A percentile compares a stretch with the other conserved stretches of the same genome.
phyloP scores from a whole-genome alignment of 2,329 filamentous ascomycete species.

The Fusarium sp. region DNA sequence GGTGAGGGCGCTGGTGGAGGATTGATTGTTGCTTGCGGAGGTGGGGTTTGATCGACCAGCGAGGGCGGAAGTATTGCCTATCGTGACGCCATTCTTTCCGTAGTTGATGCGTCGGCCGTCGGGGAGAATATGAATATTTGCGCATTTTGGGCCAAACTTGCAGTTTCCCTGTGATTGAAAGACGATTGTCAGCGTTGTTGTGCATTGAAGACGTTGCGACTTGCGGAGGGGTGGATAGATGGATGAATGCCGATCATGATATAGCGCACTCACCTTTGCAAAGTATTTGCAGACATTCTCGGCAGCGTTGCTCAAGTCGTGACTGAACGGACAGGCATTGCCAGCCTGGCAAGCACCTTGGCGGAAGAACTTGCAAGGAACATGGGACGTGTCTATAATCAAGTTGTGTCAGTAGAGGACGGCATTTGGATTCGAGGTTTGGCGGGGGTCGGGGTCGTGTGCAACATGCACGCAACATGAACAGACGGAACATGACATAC shows the following conservation, averaged over 20 bases:
- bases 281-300: constrained; percentile 99
- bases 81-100: constrained; percentile 76
- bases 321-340: constrained; percentile 94
- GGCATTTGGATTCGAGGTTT: constrained; percentile 33
- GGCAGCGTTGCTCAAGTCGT: constrained; percentile 86
- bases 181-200: constrained; percentile 37
- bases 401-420: constrained; percentile 44
- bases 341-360: constrained; percentile 97
- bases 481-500: constrained; percentile 53
- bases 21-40: constrained; percentile 63
- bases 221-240: constrained; percentile 17
- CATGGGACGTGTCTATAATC: constrained; percentile 87
- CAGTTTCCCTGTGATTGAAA: constrained; percentile 81
- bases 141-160: constrained; percentile 98
- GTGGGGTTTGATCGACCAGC: constrained; percentile 72
- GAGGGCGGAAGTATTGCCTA: constrained; percentile 70
- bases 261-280: constrained; percentile 78
- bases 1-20: constrained; percentile 77
- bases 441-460: constrained; percentile 43
- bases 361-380: constrained; percentile 99
- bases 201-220: constrained; percentile 21
- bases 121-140: constrained; percentile 93
- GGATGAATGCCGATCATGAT: constrained; percentile 27
- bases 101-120: constrained; percentile 94
- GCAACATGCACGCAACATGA: constrained; percentile 43